Evolutionary conservation across 805 yeast genomes (phyloP).

Genomic region (Blastobotrys chiropterorum): DNA sequence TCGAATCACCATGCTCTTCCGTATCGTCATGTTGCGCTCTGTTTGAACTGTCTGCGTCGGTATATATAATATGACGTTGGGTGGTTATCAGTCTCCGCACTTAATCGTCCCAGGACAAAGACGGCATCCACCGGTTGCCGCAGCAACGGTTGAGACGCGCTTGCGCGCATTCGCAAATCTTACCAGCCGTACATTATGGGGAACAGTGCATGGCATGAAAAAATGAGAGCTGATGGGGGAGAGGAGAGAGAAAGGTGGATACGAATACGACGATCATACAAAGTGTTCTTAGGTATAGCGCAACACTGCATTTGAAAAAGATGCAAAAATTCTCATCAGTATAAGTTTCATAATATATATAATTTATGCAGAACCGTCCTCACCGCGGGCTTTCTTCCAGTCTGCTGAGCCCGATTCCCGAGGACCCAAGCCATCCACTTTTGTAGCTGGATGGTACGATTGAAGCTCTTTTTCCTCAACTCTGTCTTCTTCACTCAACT

Average conservation of each 20-base stretch:
- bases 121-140: not conserved
- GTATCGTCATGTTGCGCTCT: not conserved
- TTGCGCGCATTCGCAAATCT: too few species aligned
- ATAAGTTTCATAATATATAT: too few species aligned
- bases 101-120: not conserved
- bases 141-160: too few species aligned
- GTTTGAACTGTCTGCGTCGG: too few species aligned
- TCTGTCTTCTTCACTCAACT: slow-evolving; percentile 33
- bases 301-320: too few species aligned
- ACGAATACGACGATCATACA: too few species aligned
- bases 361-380: slow-evolving; percentile 43
- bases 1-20: not conserved
- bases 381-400: slow-evolving; percentile 81
- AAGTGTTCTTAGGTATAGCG: too few species aligned
- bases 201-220: too few species aligned
- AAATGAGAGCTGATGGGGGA: too few species aligned
- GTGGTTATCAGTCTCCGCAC: not conserved
- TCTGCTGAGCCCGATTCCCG: slow-evolving; percentile 70
- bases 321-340: too few species aligned
- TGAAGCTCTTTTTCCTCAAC: slow-evolving; percentile 26
- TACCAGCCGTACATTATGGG: too few species aligned
- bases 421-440: slow-evolving; percentile 33
- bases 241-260: too few species aligned
- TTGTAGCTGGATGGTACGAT: slow-evolving; percentile 8
- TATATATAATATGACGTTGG: not conserved